phyloP scores from a whole-genome alignment of 352 stramenopile species.

The Globisporangium carolinianum region DNA sequence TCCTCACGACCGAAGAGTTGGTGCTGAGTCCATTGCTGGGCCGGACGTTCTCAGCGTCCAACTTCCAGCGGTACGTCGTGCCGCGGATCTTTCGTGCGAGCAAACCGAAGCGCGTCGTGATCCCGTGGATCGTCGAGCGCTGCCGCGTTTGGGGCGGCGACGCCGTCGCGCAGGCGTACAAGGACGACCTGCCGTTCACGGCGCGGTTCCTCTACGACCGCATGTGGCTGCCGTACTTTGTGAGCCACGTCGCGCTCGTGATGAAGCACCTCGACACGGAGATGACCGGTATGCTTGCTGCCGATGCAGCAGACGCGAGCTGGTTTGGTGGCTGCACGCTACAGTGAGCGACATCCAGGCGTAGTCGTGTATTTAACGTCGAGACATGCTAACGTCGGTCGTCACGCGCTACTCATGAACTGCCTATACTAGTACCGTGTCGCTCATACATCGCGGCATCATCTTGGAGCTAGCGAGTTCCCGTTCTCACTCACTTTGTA shows the following conservation, averaged over 20 bases:
- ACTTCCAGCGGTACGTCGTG: slow-evolving; percentile 73
- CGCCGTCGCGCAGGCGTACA: slow-evolving; percentile 52
- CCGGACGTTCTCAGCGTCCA: slow-evolving; percentile 57
- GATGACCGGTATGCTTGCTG: slow-evolving; percentile 20
- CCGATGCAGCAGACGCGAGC: slow-evolving; percentile 27
- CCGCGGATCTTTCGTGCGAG: slow-evolving; percentile 60
- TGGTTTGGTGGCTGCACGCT: slow-evolving; percentile 54
- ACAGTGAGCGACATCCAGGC: slow-evolving; percentile 21
- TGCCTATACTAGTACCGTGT: too few species aligned
- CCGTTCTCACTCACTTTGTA: neutral
- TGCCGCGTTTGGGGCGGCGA: slow-evolving; percentile 61
- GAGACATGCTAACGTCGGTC: too few species aligned
- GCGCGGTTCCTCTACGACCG: slow-evolving; percentile 75
- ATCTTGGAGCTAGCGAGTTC: too few species aligned
- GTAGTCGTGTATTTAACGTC: neutral
- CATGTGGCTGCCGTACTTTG: slow-evolving; percentile 71
- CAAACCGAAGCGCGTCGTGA: slow-evolving; percentile 58
- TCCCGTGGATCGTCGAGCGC: slow-evolving; percentile 79
- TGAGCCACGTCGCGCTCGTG: slow-evolving; percentile 49
- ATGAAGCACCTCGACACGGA: slow-evolving; percentile 67
- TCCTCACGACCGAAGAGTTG: slow-evolving; percentile 63
- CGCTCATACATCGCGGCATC: too few species aligned
- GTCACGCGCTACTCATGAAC: too few species aligned
- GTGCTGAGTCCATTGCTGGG: slow-evolving; percentile 49
- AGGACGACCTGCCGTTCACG: slow-evolving; percentile 68